Conservation (phyloP, 2,329 filamentous ascomycete genomes). For the Diaporthe ampelina region DNA sequence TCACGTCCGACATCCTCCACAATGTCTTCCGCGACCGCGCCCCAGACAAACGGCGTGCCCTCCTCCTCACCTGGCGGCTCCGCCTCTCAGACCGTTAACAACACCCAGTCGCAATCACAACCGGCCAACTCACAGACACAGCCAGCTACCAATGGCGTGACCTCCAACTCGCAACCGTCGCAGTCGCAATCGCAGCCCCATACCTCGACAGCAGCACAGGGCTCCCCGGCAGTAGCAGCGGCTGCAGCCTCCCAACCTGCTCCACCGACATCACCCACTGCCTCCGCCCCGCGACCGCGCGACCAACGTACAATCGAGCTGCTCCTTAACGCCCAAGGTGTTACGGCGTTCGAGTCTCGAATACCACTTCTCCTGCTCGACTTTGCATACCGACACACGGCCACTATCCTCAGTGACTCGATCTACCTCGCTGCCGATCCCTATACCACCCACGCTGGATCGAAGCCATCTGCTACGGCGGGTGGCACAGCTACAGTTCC, state of each 20-base stretch:
- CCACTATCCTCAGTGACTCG: conserved; percentile 78
- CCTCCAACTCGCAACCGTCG: conserved; percentile 44
- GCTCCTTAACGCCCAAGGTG: conserved; percentile 82
- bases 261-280: conserved; percentile 50
- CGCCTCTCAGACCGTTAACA: conserved; percentile 43
- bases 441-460: conserved; percentile 71
- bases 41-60: conserved; percentile 69
- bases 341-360: conserved; percentile 84
- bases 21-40: conserved; percentile 51
- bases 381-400: conserved; percentile 87
- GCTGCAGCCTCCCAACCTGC: conserved; percentile 45
- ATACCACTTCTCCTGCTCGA: conserved; percentile 87
- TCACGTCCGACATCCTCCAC: conserved; percentile 34
- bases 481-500: conserved; percentile 64
- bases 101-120: conserved; percentile 42
- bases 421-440: conserved; percentile 78
- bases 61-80: conserved; percentile 54
- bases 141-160: conserved; percentile 47
- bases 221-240: conserved; percentile 40
- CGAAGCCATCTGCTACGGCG: conserved; percentile 63
- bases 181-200: conserved; percentile 47
- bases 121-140: conserved; percentile 43
- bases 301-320: conserved; percentile 86
- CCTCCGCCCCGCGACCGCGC: conserved; percentile 73
- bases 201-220: conserved; percentile 44